A percentile compares a stretch with the other conserved stretches of the same genome.
Evolutionary conservation across 345 rosid species (phyloP).

Genomic region (Acer negundo): DNA sequence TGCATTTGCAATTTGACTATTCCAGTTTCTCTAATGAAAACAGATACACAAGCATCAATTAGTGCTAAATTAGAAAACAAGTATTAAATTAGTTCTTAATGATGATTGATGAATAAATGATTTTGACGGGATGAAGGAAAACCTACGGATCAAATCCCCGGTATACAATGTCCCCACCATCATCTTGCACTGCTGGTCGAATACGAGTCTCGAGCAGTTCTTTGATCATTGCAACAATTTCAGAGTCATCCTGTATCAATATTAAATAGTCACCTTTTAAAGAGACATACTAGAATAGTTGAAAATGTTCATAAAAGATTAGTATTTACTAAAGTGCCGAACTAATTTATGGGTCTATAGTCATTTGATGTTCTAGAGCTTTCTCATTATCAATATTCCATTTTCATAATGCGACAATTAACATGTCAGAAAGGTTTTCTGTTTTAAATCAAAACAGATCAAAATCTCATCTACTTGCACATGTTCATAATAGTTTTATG

Average conservation of each 20-base stretch:
- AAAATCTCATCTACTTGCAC: constrained; percentile 2
- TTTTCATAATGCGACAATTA: not conserved
- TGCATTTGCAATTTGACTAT: constrained; percentile 91
- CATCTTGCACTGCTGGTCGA: constrained; percentile 97
- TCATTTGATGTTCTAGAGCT: not conserved
- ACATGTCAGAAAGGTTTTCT: not conserved
- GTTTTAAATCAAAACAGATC: not conserved
- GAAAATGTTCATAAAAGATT: not conserved
- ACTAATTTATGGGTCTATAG: not conserved
- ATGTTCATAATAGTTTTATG: not conserved
- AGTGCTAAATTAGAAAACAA: not conserved
- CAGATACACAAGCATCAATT: constrained; percentile 20
- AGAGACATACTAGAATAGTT: not conserved
- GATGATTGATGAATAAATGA: not conserved
- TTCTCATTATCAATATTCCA: not conserved
- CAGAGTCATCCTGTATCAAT: constrained; percentile 84
- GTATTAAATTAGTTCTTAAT: not conserved
- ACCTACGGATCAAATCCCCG: constrained; percentile 80
- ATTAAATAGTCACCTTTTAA: not conserved
- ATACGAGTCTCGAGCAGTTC: constrained; percentile 96
- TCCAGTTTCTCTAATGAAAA: constrained; percentile 71
- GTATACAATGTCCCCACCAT: constrained; percentile 96
- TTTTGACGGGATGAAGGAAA: constrained; percentile 19
- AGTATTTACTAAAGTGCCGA: not conserved
- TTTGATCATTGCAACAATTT: constrained; percentile 96